phyloP scores from a whole-genome alignment of 192 early-diverging fungal genomes.

The Oehlia diaphana region DNA sequence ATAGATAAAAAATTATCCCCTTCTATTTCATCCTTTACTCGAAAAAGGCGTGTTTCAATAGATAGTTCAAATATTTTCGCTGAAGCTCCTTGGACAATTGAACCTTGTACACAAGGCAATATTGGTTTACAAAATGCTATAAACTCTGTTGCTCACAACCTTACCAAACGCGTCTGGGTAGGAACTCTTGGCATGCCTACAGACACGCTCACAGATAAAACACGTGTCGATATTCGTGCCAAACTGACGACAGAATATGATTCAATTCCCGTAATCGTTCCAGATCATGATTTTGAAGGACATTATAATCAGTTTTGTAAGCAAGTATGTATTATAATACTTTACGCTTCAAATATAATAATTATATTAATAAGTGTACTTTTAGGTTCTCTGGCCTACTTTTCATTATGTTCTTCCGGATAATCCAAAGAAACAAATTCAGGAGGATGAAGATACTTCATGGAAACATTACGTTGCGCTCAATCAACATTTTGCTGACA shows the following conservation, averaged over 20 bases:
- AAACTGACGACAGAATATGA: conserved; percentile 64
- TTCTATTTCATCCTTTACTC: neutral
- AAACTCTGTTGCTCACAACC: conserved; percentile 58
- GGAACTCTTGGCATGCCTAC: conserved; percentile 79
- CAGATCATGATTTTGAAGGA: conserved; percentile 81
- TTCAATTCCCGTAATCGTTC: conserved; percentile 78
- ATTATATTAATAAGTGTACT: neutral
- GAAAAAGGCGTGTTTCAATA: conserved; percentile 31
- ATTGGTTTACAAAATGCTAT: conserved; percentile 95
- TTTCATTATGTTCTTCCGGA: conserved; percentile 95
- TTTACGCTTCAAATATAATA: neutral
- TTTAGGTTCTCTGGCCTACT: conserved; percentile 91
- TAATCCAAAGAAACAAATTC: conserved; percentile 77
- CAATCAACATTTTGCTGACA: conserved; percentile 83
- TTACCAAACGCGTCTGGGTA: conserved; percentile 69
- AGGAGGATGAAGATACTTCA: conserved; percentile 62
- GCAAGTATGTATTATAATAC: conserved; percentile 59
- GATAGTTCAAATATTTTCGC: conserved; percentile 43
- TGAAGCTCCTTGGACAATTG: conserved; percentile 61
- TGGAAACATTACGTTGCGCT: conserved; percentile 86
- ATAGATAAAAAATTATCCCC: conserved; percentile 5
- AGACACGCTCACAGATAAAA: conserved; percentile 62
- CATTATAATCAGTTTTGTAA: conserved; percentile 96
- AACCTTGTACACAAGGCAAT: conserved; percentile 79
- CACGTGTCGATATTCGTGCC: conserved; percentile 55